These are phyloP conservation scores for Mucor indicus DNA, from an alignment of 371 early-diverging fungal genomes.

Conservation along the genomic window DNA sequence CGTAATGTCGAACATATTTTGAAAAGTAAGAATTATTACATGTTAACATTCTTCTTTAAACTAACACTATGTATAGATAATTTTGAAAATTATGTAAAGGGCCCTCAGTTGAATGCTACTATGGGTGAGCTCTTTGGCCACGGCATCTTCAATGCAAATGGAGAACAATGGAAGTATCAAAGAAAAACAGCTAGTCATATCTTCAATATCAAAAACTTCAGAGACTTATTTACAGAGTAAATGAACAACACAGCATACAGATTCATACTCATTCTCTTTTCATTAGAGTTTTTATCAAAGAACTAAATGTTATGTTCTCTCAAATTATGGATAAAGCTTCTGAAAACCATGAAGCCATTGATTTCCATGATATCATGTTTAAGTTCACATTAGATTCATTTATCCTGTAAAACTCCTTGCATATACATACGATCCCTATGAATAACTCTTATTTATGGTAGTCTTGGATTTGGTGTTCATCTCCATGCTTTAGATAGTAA, in stretches of 20 bases:
- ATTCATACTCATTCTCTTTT: background rate
- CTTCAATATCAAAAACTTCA: slow-evolving; percentile 50
- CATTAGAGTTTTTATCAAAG: slow-evolving; percentile 49
- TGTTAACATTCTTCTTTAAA: background rate
- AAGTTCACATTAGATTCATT: slow-evolving; percentile 58
- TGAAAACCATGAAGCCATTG: slow-evolving; percentile 24
- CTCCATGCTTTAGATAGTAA: slow-evolving; percentile 26
- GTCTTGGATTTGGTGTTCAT: slow-evolving; percentile 46
- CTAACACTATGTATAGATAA: slow-evolving; percentile 21
- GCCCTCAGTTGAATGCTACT: slow-evolving; percentile 27
- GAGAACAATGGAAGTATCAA: slow-evolving; percentile 36
- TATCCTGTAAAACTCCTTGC: slow-evolving; percentile 31
- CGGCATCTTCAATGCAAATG: slow-evolving; percentile 47
- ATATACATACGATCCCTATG: background rate
- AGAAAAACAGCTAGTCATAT: slow-evolving; percentile 44
- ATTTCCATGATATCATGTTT: slow-evolving; percentile 50
- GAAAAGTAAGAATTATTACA: slow-evolving; percentile 7
- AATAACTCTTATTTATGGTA: background rate
- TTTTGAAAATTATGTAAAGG: slow-evolving; percentile 46
- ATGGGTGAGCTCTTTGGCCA: slow-evolving; percentile 31
- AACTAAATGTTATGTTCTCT: slow-evolving; percentile 30
- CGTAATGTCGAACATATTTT: slow-evolving; percentile 18
- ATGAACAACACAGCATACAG: background rate
- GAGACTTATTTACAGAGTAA: slow-evolving; percentile 44
- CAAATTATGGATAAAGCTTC: slow-evolving; percentile 38